These are phyloP conservation scores for Xylaria grammica DNA, from an alignment of 495 filamentous ascomycete genomes.

Conservation along the genomic window DNA sequence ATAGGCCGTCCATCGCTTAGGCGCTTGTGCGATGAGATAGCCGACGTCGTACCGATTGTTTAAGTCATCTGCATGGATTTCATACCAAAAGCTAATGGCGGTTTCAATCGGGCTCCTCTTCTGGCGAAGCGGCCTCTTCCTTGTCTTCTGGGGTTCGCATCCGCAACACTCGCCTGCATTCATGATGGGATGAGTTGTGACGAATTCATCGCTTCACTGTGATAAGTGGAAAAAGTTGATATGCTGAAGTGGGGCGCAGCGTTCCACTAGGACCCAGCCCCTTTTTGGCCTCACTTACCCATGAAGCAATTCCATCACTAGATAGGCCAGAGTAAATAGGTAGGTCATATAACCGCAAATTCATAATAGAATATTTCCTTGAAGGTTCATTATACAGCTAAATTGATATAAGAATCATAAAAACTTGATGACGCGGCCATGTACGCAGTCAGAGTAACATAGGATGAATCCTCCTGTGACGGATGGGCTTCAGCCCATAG, in stretches of 20 bases:
- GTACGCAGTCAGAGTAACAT: too few species aligned
- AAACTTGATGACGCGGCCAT: too few species aligned
- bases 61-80: background rate
- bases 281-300: background rate
- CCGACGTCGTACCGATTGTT: background rate
- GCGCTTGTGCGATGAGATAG: conserved; percentile 49
- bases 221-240: background rate
- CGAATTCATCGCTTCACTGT: background rate
- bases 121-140: conserved; percentile 23
- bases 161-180: background rate
- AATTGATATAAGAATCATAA: too few species aligned
- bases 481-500: too few species aligned
- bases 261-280: background rate
- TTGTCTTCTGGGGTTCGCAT: conserved; percentile 15
- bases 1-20: conserved; percentile 72
- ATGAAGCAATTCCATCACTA: background rate
- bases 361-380: too few species aligned
- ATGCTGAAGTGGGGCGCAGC: background rate
- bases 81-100: conserved; percentile 30
- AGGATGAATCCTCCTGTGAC: too few species aligned
- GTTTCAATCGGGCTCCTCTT: conserved; percentile 35
- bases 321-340: too few species aligned
- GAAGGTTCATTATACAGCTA: too few species aligned
- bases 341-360: too few species aligned
- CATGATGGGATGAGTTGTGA: conserved; percentile 9